Base-by-base conservation (phyloP, 2,329 filamentous ascomycete genomes). In the Fusarium siculi region DNA sequence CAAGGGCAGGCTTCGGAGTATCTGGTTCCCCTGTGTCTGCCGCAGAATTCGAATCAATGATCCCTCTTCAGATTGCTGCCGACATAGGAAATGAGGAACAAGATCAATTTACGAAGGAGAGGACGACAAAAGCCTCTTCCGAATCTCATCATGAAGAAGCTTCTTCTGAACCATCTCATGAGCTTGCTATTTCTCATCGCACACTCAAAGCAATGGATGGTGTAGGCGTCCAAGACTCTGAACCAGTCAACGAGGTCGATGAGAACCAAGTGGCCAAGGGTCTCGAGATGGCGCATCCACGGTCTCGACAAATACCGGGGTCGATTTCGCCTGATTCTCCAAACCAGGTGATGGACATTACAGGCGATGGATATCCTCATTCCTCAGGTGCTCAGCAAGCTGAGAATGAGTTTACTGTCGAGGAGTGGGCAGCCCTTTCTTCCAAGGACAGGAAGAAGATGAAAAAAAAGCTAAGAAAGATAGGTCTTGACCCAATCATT, bases 221-320 rank as follows among this genome's bases (percentile, higher is more conserved):
- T 32, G 60, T 66, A 43, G 63, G 53, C 47, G 47, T 70, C 30
- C 60, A 59, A 66, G 37, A 49, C 36, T 18, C 39, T 42, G 72
- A 65, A 14, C 36, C 66, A 23, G 71, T 71, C 8, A 76, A 79
- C 50, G 73, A 76, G 72, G 81, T 78, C 74, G 82, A 79, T 79
- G 81, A 80, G 78, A 80, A 79, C 56, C 67, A 59, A 32, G 75
- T 70, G 52, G 49, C 40, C n/a, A 62, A 69, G 36, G 66, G 46
- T 10, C 49, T 43, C 4, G 21, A 18, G 30, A 40, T 23, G 21
- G 60, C 64, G 16, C 18, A 55, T 62, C 47, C 47, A 37, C 63
- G 63, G 34, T 68, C 68, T 53, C 57, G 25, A 12, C 52, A 30
- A n/a, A 50, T 59, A 25, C 42, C 58, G n/a, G 60, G 72, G 50